Conservation (phyloP, 257 asterid species). For the Penstemon newberryi region DNA sequence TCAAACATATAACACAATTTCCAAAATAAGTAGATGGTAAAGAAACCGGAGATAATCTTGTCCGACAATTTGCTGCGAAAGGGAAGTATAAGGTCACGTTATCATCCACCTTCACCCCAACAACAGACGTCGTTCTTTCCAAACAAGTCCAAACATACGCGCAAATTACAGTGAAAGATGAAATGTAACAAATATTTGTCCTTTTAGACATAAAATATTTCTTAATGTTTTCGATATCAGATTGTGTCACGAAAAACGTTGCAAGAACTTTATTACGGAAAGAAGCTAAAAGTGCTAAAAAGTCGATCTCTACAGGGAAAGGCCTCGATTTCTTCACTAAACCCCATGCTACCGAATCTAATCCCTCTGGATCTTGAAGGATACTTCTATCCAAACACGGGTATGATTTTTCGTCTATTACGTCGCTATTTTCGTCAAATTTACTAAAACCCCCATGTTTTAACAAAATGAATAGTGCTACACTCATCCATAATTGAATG, state of each 20-base stretch:
- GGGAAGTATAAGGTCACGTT: slow-evolving; percentile 23
- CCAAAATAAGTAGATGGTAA: slow-evolving; percentile 43
- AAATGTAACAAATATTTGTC: not conserved
- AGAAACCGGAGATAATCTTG: slow-evolving; percentile 23
- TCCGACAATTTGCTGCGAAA: slow-evolving; percentile 30
- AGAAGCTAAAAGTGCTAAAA: no score
- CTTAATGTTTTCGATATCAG: slow-evolving; percentile 31
- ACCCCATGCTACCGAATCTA: slow-evolving; percentile 20
- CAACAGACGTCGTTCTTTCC: not conserved
- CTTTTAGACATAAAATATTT: slow-evolving; percentile 6
- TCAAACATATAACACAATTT: slow-evolving; percentile 30
- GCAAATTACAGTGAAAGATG: slow-evolving; percentile 31
- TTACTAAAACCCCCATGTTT: slow-evolving; percentile 34
- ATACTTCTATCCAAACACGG: slow-evolving; percentile 32
- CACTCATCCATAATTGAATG: slow-evolving; percentile 42
- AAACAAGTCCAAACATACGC: slow-evolving; percentile 45
- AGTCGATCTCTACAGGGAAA: not conserved
- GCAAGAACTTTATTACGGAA: slow-evolving; percentile 30
- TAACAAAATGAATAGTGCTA: slow-evolving; percentile 30
- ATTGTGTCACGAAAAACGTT: slow-evolving; percentile 29
- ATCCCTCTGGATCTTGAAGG: slow-evolving; percentile 28
- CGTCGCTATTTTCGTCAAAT: not conserved
- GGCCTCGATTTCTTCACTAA: not conserved
- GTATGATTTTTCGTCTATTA: not conserved
- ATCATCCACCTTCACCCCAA: not conserved